Percentiles rank a stretch among this genome's conserved stretches.
Conservation (phyloP, 768 basidiomycete species). For the Naganishia vishniacii region DNA sequence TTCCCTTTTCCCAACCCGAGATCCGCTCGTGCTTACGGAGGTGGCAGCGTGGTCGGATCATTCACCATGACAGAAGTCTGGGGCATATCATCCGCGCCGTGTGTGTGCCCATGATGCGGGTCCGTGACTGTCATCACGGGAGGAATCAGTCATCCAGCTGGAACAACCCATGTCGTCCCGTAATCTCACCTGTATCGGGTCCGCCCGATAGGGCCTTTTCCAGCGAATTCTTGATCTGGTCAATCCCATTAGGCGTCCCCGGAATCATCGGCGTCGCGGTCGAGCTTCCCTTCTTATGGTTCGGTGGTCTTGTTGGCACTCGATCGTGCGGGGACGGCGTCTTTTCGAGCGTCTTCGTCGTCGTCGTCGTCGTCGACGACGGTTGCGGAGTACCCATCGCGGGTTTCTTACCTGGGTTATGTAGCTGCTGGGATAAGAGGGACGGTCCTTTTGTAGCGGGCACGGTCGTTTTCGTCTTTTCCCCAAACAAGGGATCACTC, state of each 20-base stretch:
- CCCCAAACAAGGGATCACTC: constrained; percentile 38
- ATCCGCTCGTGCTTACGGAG: constrained; percentile 34
- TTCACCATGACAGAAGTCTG: constrained; percentile 27
- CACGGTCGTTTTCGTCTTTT: constrained; percentile 41
- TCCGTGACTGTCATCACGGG: background rate
- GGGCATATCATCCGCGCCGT: background rate
- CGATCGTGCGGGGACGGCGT: constrained; percentile 38
- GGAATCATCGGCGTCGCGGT: constrained; percentile 28
- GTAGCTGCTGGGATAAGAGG: constrained; percentile 65
- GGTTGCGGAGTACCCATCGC: constrained; percentile 21
- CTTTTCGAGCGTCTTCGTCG: constrained; percentile 32
- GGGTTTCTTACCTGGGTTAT: constrained; percentile 30
- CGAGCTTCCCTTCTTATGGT: constrained; percentile 8
- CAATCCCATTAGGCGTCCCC: background rate
- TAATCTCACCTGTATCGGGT: background rate
- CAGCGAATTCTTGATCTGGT: background rate
- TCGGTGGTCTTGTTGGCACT: constrained; percentile 34
- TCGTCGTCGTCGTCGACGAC: constrained; percentile 26
- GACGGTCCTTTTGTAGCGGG: constrained; percentile 57
- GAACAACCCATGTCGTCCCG: no score
- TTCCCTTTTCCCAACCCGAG: no score
- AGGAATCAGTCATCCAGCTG: background rate
- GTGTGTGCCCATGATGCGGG: constrained; percentile 9
- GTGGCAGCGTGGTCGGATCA: constrained; percentile 51
- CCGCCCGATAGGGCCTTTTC: background rate